Conservation (phyloP, 345 rosid genomes). For the Aegle marmelos region DNA sequence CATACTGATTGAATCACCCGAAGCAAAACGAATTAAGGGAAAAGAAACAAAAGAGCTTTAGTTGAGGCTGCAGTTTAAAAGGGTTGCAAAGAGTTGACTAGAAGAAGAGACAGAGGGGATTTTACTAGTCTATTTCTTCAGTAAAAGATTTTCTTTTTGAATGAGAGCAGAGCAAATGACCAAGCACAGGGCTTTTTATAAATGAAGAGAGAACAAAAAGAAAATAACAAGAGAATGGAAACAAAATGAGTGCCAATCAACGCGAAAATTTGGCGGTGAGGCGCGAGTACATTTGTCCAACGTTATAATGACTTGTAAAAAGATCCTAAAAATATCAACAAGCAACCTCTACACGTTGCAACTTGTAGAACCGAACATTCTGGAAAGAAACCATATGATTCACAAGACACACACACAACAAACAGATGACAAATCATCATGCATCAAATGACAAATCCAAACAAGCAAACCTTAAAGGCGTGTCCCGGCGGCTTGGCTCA, state of each 20-base stretch:
- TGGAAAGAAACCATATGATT: neutral
- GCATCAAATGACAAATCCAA: neutral
- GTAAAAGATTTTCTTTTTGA: no score
- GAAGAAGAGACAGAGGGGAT: constrained; percentile 14
- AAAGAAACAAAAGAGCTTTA: neutral
- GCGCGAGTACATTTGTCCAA: constrained; percentile 1
- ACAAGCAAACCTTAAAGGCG: neutral
- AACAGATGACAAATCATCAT: no score
- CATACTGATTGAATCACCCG: constrained; percentile 12
- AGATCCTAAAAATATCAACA: neutral
- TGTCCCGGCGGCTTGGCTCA: no score
- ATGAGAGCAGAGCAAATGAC: neutral
- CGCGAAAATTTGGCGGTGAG: neutral
- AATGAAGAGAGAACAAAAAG: neutral
- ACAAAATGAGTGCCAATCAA: neutral
- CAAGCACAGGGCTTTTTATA: neutral
- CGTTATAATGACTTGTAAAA: neutral
- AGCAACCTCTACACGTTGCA: neutral
- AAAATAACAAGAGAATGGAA: neutral
- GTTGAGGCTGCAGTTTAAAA: neutral
- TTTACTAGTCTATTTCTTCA: neutral
- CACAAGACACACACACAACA: neutral
- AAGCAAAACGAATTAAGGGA: no score
- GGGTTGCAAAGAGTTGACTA: neutral
- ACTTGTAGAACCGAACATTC: neutral